Evolutionary conservation across 306 rosid species (phyloP).

Genomic region (Fragaria iinumae): DNA sequence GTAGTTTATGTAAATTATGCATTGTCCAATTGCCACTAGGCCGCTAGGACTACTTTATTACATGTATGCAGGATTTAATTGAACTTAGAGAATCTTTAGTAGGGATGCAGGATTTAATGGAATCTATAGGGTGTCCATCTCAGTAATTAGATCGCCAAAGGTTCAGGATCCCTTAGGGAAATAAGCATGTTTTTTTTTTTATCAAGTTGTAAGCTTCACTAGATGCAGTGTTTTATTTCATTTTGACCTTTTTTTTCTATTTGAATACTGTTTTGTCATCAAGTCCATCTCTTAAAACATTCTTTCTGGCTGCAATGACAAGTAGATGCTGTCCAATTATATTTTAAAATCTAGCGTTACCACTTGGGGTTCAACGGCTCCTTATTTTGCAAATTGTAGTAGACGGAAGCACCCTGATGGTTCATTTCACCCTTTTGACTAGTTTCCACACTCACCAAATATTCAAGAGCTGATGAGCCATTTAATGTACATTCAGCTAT

Average conservation of each 20-base stretch:
- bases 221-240: not conserved
- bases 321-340: not conserved
- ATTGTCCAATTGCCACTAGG: not conserved
- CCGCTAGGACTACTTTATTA: not conserved
- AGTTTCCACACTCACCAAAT: not conserved
- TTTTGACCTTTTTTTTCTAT: not conserved
- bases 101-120: not conserved
- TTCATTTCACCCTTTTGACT: not conserved
- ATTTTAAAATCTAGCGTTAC: not conserved
- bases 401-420: not conserved
- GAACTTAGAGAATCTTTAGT: not conserved
- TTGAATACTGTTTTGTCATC: not conserved
- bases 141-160: not conserved
- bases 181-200: not conserved
- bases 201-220: not conserved
- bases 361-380: not conserved
- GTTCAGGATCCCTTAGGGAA: not conserved
- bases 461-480: not conserved
- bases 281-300: no score
- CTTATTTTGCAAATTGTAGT: not conserved
- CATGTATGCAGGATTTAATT: not conserved
- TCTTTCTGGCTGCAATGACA: not conserved
- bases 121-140: not conserved
- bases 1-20: not conserved
- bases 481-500: not conserved